These are phyloP conservation scores for Mortierella sp. DNA, from an alignment of 371 early-diverging fungal species.

Conservation along the genomic window DNA sequence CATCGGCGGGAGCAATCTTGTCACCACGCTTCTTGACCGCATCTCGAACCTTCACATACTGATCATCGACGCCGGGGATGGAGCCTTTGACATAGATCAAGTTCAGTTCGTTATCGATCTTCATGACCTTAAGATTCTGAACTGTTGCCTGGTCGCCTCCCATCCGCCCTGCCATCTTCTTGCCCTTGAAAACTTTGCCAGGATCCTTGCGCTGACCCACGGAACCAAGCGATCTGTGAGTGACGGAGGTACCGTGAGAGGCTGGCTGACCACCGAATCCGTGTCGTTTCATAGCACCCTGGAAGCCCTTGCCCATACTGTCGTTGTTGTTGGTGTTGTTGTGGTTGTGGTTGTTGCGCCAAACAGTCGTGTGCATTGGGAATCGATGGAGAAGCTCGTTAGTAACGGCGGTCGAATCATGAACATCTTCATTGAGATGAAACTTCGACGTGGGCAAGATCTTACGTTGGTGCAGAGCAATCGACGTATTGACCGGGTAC, in stretches of 20 bases:
- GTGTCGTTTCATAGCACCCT: slow-evolving; percentile 97
- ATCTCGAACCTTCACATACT: slow-evolving; percentile 87
- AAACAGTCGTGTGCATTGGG: too few relatives aligned
- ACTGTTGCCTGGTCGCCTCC: slow-evolving; percentile 88
- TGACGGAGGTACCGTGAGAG: slow-evolving; percentile 92
- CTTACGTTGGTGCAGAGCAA: slow-evolving; percentile 83
- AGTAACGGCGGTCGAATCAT: too few relatives aligned
- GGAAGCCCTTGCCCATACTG: slow-evolving; percentile 95
- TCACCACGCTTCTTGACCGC: slow-evolving; percentile 82
- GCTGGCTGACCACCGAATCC: slow-evolving; percentile 93
- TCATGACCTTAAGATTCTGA: slow-evolving; percentile 85
- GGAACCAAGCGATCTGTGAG: slow-evolving; percentile 94
- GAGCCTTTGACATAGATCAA: slow-evolving; percentile 89
- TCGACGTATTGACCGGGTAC: slow-evolving; percentile 96
- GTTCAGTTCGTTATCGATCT: slow-evolving; percentile 88
- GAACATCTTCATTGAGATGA: too few relatives aligned
- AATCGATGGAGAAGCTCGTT: too few relatives aligned
- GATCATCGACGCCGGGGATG: slow-evolving; percentile 90
- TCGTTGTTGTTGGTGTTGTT: too few relatives aligned
- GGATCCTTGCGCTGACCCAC: slow-evolving; percentile 92
- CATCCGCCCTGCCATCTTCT: slow-evolving; percentile 98
- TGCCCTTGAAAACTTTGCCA: slow-evolving; percentile 94
- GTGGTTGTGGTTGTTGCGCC: background rate
- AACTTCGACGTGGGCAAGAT: background rate
- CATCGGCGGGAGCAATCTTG: slow-evolving; percentile 74